Conservation (phyloP, 176 grass and related monocot species). For the Pontederia crassipes region DNA sequence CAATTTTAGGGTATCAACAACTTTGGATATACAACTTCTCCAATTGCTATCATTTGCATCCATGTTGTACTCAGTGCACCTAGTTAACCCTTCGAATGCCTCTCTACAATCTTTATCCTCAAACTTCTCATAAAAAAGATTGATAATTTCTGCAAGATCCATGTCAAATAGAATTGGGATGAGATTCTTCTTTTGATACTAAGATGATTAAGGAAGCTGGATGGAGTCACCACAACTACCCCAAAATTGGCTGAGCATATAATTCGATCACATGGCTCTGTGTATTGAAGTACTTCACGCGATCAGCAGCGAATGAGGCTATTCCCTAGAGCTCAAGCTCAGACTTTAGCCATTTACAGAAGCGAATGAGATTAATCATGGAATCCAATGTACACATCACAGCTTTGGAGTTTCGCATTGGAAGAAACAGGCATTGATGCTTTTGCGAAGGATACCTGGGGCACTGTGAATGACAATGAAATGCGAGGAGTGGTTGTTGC, state of each 20-base stretch:
- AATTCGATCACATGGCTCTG: slow-evolving; percentile 83
- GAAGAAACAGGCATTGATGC: slow-evolving; percentile 62
- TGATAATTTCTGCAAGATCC: slow-evolving; percentile 43
- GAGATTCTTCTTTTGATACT: slow-evolving; percentile 97
- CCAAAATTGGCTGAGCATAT: slow-evolving; percentile 80
- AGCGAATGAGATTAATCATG: slow-evolving; percentile 64
- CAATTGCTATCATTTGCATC: slow-evolving; percentile 81
- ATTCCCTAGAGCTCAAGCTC: slow-evolving; percentile 96
- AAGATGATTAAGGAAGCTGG: slow-evolving; percentile 70
- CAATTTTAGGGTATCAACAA: slow-evolving; percentile 43
- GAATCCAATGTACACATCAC: slow-evolving; percentile 93
- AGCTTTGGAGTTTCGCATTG: slow-evolving; percentile 81
- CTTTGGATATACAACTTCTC: slow-evolving; percentile 65
- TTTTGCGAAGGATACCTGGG: slow-evolving; percentile 70
- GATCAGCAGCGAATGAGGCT: slow-evolving; percentile 77
- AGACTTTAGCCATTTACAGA: slow-evolving; percentile 95
- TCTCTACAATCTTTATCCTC: slow-evolving; percentile 89
- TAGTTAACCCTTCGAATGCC: slow-evolving; percentile 73
- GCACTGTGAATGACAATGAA: slow-evolving; percentile 91
- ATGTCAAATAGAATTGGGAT: slow-evolving; percentile 76
- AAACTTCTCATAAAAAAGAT: slow-evolving; percentile 34
- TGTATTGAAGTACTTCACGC: slow-evolving; percentile 72
- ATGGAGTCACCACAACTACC: slow-evolving; percentile 63
- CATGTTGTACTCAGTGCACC: slow-evolving; percentile 76
- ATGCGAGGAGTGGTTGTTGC: slow-evolving; percentile 34